Percentiles rank a stretch among this genome's conserved stretches.
Evolutionary conservation across 2,329 filamentous ascomycete species (phyloP).

Genomic region (Lecanicillium sp.): DNA sequence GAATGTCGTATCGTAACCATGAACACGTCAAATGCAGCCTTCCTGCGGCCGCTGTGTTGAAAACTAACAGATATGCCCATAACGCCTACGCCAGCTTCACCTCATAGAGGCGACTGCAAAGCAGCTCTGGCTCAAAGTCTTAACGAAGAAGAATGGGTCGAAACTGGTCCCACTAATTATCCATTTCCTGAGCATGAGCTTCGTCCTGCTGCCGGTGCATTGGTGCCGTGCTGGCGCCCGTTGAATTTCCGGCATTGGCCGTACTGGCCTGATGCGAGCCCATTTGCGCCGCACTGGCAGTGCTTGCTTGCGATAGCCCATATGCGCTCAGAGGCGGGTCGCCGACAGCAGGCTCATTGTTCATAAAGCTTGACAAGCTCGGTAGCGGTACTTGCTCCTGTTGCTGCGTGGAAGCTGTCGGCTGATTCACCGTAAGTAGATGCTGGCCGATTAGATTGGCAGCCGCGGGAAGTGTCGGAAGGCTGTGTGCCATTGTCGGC

Average conservation of each 20-base stretch:
- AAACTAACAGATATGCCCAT: no score
- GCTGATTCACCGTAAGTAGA: not conserved
- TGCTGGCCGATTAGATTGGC: constrained; percentile 2
- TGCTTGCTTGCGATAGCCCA: constrained; percentile 20
- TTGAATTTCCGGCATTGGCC: constrained; percentile 16
- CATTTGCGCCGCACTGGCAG: constrained; percentile 18
- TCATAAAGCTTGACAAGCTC: constrained; percentile 19
- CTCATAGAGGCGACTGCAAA: no score
- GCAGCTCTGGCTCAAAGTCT: no score
- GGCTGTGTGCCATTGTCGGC: constrained; percentile 6
- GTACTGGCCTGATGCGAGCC: constrained; percentile 15
- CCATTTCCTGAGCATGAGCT: constrained; percentile 11
- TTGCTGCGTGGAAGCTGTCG: constrained; percentile 11
- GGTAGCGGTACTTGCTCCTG: constrained; percentile 12
- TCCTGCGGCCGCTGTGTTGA: no score
- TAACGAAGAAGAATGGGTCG: no score
- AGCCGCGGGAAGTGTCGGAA: constrained; percentile 2
- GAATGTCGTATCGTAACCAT: no score
- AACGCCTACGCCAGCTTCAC: no score
- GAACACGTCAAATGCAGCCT: no score
- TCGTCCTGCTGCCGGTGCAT: constrained; percentile 20
- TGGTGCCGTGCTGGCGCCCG: constrained; percentile 28
- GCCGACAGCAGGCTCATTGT: constrained; percentile 16
- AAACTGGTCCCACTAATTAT: no score
- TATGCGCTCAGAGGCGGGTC: constrained; percentile 12